phyloP scores from a whole-genome alignment of 2,329 filamentous ascomycete genomes.

The Tolypocladium sp. region DNA sequence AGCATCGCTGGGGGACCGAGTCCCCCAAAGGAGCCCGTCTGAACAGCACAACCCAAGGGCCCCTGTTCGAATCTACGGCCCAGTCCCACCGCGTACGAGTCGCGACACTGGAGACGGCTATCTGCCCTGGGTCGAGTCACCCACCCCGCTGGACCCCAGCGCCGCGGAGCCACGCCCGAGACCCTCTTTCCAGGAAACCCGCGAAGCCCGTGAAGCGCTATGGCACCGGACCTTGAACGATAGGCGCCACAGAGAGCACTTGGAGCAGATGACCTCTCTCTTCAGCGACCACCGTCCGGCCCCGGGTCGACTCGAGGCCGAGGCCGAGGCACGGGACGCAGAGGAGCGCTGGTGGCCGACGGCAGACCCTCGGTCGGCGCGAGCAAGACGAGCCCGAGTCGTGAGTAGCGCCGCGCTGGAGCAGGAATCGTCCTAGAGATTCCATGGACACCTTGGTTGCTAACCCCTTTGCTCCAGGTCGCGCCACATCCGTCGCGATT shows the following conservation, averaged over 20 bases:
- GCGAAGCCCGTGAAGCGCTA: slow-evolving; percentile 2
- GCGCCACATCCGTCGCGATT: not conserved
- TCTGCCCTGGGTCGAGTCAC: slow-evolving; percentile 13
- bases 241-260: not conserved
- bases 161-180: not conserved
- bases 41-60: slow-evolving; percentile 15
- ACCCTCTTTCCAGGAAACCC: slow-evolving; percentile 1
- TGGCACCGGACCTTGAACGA: not conserved
- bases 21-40: slow-evolving; percentile 5
- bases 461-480: not conserved
- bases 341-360: not conserved
- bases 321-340: not conserved
- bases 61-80: slow-evolving; percentile 17
- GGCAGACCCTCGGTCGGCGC: not conserved
- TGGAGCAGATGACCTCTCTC: slow-evolving; percentile 1
- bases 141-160: slow-evolving; percentile 2
- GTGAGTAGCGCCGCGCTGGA: not conserved
- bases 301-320: not conserved
- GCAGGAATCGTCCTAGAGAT: not conserved
- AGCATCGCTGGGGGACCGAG: slow-evolving; percentile 2
- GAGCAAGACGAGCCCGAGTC: not conserved
- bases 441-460: not conserved
- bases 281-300: not conserved
- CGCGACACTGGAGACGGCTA: slow-evolving; percentile 7
- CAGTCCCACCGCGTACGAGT: slow-evolving; percentile 13